These are phyloP conservation scores for Aspergillus aculeatus DNA, from an alignment of 2,329 filamentous ascomycete species.

Conservation along the genomic window DNA sequence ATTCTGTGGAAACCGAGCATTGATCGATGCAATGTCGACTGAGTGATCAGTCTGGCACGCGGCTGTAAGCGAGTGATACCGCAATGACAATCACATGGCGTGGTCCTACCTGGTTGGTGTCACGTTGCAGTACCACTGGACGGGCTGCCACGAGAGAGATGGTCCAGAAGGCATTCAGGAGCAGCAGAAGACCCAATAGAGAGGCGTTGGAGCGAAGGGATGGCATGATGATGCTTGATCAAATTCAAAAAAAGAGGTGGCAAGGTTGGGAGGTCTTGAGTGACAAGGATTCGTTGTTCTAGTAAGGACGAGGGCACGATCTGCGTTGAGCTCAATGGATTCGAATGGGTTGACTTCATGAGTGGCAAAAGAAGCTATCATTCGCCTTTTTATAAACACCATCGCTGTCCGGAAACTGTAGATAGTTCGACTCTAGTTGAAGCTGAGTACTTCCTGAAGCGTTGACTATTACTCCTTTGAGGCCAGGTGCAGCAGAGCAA, in stretches of 20 bases:
- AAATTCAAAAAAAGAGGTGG: neutral
- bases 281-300: neutral
- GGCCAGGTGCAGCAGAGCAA: neutral
- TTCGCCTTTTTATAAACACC: neutral
- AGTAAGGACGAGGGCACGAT: neutral
- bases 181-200: neutral
- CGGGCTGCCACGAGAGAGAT: neutral
- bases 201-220: neutral
- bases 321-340: neutral
- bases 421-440: neutral
- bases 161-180: neutral
- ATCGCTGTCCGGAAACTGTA: neutral
- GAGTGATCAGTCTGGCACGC: neutral
- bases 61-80: neutral
- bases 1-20: neutral
- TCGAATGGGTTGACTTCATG: neutral
- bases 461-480: neutral
- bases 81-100: neutral
- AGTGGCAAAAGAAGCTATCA: neutral
- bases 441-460: neutral
- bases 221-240: neutral
- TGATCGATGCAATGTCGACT: neutral
- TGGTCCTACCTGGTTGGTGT: neutral
- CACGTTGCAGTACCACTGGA: neutral
- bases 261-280: neutral